Base-by-base conservation (phyloP, 371 early-diverging fungal species). In the Phascolomyces articulosus region DNA sequence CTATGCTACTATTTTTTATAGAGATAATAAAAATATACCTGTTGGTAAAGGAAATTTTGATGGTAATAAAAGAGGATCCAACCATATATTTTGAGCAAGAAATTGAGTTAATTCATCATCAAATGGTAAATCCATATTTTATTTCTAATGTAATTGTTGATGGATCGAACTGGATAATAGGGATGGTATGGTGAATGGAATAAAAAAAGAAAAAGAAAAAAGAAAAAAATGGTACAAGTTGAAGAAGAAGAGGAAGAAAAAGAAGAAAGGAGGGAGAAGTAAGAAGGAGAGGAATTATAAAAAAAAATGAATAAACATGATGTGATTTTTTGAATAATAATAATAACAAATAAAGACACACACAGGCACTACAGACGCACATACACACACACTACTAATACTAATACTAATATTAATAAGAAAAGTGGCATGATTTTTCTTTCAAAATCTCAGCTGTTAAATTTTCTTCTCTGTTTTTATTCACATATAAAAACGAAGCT, bases 391-490 rank as follows among this genome's bases (percentile, higher is more conserved):
- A n/a, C n/a, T n/a, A n/a, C n/a, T n/a, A n/a, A n/a, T n/a, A n/a
- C n/a, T n/a, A n/a, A n/a, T 47, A 47, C 18, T 47, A 47, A 6
- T 51, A n/a, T 23, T 6, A 4, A 23, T 3, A 23, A 8, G 51
- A 51, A 51, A 51, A 51, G 51, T 51, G 51, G 51, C 51, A 51
- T 51, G 51, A 51, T 51, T 51, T 51, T 51, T 23, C 23, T 51
- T 24, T 20, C 11, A 34, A 1, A 34, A 34, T 34, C 51, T 51
- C 51, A 51, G 51, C 51, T 51, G 44, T 34, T 34, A 9, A 34
- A 9, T 11, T 6, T 34, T 34, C 34, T 34, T 34, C 11, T 34
- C 10, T 34, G 6, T 34, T 20, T 16, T 16, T 13, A 13, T 0
- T 20, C 16, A 51, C 23, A 51, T 51, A 51, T 18, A 51, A 23